Percentiles rank a stretch among this genome's conserved stretches.
These are phyloP conservation scores for Sarocladium kiliense DNA, from an alignment of 2,329 filamentous ascomycete genomes.

Conservation along the genomic window DNA sequence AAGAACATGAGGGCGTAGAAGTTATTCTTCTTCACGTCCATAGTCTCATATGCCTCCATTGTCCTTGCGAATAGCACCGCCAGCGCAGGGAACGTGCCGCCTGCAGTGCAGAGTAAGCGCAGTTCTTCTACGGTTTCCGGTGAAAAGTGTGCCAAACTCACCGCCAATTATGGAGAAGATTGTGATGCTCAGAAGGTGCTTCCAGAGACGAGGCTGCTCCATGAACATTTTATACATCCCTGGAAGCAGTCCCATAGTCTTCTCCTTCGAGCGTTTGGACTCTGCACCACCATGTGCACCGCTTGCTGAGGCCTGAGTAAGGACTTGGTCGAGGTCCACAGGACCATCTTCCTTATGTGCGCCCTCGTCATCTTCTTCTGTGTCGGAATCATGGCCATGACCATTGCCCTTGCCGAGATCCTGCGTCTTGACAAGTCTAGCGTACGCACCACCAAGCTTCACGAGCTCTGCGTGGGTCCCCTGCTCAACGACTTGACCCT, in stretches of 20 bases:
- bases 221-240: constrained; percentile 24
- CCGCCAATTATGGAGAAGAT: constrained; percentile 23
- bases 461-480: constrained; percentile 58
- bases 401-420: constrained; percentile 25
- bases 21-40: constrained; percentile 29
- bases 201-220: constrained; percentile 25
- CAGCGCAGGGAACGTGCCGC: constrained; percentile 33
- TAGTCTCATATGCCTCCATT: constrained; percentile 30
- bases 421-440: constrained; percentile 40
- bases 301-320: constrained; percentile 19
- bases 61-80: constrained; percentile 34
- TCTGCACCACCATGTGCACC: constrained; percentile 12
- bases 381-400: constrained; percentile 7
- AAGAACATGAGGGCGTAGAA: constrained; percentile 55
- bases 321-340: constrained; percentile 19
- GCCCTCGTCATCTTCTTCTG: constrained; percentile 14
- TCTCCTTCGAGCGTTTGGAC: constrained; percentile 5
- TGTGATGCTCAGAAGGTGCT: constrained; percentile 14
- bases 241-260: constrained; percentile 21
- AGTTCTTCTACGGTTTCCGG: neutral
- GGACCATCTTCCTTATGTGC: constrained; percentile 32
- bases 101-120: constrained; percentile 15
- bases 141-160: constrained; percentile 12
- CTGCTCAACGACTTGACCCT: constrained; percentile 54
- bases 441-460: constrained; percentile 41